Percentiles rank a stretch among this genome's conserved stretches.
These are phyloP conservation scores for Mallotus nudiflorus DNA, from an alignment of 345 rosid species.

Conservation along the genomic window DNA sequence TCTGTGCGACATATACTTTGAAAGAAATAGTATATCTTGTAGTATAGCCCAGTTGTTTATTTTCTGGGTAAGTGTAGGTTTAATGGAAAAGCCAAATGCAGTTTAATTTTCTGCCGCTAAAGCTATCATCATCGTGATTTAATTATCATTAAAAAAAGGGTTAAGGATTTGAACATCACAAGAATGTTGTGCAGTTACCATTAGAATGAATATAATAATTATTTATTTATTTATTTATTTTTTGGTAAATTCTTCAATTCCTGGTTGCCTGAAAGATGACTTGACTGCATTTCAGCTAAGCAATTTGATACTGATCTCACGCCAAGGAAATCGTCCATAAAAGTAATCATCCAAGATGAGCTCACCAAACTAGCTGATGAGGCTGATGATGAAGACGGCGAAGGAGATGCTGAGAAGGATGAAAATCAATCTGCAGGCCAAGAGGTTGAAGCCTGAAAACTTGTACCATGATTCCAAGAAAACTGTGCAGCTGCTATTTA, in stretches of 20 bases:
- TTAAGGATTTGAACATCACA: too few relatives aligned
- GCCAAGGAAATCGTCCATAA: constrained; percentile 66
- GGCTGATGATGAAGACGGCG: constrained; percentile 65
- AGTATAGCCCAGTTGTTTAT: too few relatives aligned
- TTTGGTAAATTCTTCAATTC: background rate
- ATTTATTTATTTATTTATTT: too few relatives aligned
- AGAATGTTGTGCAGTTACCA: too few relatives aligned
- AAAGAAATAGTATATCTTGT: too few relatives aligned
- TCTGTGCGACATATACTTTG: too few relatives aligned
- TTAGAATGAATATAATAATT: background rate
- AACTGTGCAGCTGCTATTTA: constrained; percentile 18
- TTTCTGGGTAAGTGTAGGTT: too few relatives aligned
- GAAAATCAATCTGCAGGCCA: constrained; percentile 19
- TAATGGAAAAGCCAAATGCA: too few relatives aligned
- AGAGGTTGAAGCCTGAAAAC: constrained; percentile 32
- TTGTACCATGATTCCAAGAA: constrained; percentile 5
- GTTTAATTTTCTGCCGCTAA: too few relatives aligned
- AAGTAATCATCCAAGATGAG: constrained; percentile 84
- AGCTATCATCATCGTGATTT: too few relatives aligned
- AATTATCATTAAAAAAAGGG: too few relatives aligned
- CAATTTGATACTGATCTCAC: constrained; percentile 48
- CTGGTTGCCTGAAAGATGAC: constrained; percentile 2
- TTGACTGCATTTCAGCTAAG: constrained; percentile 45
- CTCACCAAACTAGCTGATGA: constrained; percentile 86
- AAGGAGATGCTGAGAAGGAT: constrained; percentile 37